Evolutionary conservation across 495 filamentous ascomycete species (phyloP).

Genomic region (Neurospora sp.): DNA sequence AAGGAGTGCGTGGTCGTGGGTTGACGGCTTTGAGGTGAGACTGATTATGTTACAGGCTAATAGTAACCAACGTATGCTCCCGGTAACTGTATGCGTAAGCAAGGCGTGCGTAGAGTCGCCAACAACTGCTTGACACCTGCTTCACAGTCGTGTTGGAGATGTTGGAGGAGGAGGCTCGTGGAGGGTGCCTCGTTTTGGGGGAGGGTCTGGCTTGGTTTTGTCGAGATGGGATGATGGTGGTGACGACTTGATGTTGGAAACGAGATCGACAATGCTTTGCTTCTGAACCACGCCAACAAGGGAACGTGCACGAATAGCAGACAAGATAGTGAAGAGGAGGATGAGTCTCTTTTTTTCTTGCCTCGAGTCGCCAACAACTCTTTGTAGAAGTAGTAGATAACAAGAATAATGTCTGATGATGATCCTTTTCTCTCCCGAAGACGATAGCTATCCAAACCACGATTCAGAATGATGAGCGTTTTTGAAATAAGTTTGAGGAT

Average conservation of each 20-base stretch:
- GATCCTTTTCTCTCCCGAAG: neutral
- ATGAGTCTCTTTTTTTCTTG: constrained; percentile 1
- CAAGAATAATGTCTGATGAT: neutral
- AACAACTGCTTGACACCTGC: neutral
- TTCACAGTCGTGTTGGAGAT: neutral
- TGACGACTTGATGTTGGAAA: neutral
- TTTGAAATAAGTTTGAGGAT: neutral
- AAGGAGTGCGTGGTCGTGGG: neutral
- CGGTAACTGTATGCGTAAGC: neutral
- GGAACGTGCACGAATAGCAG: neutral
- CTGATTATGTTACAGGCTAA: neutral
- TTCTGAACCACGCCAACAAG: neutral
- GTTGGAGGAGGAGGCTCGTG: neutral
- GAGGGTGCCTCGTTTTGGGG: neutral
- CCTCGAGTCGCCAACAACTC: neutral
- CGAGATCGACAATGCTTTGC: neutral
- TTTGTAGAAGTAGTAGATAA: neutral
- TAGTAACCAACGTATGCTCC: neutral
- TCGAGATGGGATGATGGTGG: neutral
- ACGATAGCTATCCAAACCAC: constrained; percentile 1
- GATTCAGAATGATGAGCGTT: neutral
- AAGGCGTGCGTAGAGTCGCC: neutral
- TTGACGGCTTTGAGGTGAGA: neutral
- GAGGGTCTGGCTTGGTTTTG: neutral
- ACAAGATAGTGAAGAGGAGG: constrained; percentile 1